phyloP scores from a whole-genome alignment of 225 moss, liverwort and hornwort species.

The Bryoerythrophyllum caledonicum region DNA sequence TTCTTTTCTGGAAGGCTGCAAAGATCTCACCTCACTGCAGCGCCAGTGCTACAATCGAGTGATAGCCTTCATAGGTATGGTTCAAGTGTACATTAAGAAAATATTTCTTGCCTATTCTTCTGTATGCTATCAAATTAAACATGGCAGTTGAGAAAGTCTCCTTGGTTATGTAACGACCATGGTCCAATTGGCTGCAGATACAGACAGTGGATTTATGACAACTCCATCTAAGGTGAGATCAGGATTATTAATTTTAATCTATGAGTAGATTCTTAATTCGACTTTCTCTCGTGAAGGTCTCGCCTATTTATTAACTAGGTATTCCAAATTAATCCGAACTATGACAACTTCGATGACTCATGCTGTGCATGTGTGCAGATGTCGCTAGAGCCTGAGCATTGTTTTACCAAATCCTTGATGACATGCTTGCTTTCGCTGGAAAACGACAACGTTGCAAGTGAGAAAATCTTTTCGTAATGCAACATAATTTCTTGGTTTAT shows the following conservation, averaged over 20 bases:
- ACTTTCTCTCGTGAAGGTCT: not conserved
- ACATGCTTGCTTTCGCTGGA: conserved; percentile 46
- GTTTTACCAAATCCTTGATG: conserved; percentile 53
- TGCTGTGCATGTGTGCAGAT: conserved; percentile 32
- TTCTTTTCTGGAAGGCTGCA: conserved; percentile 50
- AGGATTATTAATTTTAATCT: not conserved
- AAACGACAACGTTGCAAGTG: conserved; percentile 36
- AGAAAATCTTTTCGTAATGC: not conserved
- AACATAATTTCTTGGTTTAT: not conserved
- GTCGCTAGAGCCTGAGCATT: conserved; percentile 44
- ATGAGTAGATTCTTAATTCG: not conserved
- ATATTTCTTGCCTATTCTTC: not conserved
- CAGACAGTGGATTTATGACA: conserved; percentile 46
- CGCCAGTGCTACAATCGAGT: conserved; percentile 54
- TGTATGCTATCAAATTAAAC: not conserved
- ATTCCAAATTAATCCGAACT: not conserved
- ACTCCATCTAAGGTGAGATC: conserved; percentile 48
- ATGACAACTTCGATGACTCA: conserved; percentile 3
- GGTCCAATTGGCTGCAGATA: conserved; percentile 39
- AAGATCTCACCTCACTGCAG: conserved; percentile 38
- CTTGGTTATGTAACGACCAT: not conserved
- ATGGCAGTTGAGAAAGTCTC: not conserved
- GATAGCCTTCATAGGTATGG: conserved; percentile 43
- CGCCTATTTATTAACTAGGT: too few species aligned
- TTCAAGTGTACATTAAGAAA: not conserved